Conservation (phyloP, 306 rosid genomes). For the Trichosanthes cucumerina region DNA sequence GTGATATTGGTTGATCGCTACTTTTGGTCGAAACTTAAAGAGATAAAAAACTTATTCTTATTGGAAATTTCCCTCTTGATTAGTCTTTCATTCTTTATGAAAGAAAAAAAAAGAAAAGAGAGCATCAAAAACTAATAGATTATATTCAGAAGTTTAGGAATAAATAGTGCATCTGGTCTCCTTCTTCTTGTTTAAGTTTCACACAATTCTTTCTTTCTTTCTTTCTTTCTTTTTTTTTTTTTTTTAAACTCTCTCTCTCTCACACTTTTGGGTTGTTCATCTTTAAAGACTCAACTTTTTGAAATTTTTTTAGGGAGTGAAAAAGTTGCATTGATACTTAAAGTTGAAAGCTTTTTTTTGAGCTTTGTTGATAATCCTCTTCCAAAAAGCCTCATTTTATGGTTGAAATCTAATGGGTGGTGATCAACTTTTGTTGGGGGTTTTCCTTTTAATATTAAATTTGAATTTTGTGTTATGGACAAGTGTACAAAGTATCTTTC, state of each 20-base stretch:
- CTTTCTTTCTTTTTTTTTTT: background rate
- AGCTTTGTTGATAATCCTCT: background rate
- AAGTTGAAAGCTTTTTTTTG: background rate
- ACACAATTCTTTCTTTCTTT: background rate
- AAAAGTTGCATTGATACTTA: conserved; percentile 8
- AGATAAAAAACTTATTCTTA: background rate
- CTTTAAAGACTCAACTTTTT: conserved; percentile 8
- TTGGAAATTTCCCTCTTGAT: background rate
- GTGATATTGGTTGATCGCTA: background rate
- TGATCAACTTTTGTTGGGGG: background rate
- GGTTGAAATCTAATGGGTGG: background rate
- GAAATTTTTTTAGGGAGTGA: conserved; percentile 12
- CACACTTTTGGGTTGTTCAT: background rate
- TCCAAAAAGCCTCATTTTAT: background rate
- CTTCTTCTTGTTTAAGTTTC: conserved; percentile 17
- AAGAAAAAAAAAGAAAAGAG: background rate
- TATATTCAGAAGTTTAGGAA: conserved; percentile 6
- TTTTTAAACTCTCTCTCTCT: background rate
- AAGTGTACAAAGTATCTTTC: conserved; percentile 2
- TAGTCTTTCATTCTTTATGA: background rate
- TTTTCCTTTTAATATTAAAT: background rate
- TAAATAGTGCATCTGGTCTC: conserved; percentile 7
- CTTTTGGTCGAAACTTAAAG: conserved; percentile 4
- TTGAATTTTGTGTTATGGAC: background rate
- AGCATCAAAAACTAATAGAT: background rate